Evolutionary conservation across 2,329 filamentous ascomycete species (phyloP).

Genomic region (Fusarium circinatum): DNA sequence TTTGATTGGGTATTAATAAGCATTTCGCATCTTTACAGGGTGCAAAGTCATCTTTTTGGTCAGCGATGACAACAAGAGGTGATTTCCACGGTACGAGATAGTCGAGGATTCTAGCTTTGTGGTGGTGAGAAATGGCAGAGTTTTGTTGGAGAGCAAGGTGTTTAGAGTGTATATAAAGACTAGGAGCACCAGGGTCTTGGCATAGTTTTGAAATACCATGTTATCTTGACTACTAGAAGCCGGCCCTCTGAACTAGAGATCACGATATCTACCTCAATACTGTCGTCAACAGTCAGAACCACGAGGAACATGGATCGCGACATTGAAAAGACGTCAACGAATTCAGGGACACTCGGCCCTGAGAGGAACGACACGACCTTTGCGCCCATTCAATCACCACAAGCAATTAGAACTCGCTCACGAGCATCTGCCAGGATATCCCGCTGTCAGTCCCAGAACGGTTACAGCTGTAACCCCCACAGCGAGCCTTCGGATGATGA

Average conservation of each 20-base stretch:
- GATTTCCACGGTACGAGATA: not conserved
- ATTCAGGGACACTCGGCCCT: conserved; percentile 4
- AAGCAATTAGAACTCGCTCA: conserved; percentile 10
- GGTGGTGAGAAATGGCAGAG: not conserved
- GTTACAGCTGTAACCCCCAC: conserved; percentile 52
- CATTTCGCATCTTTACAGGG: not conserved
- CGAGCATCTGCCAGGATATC: conserved; percentile 18
- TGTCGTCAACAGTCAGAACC: not conserved
- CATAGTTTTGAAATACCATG: not conserved
- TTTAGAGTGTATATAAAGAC: conserved; percentile 11
- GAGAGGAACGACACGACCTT: conserved; percentile 6
- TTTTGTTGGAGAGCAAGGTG: not conserved
- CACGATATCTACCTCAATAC: not conserved
- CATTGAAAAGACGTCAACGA: conserved; percentile 39
- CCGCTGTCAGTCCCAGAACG: conserved; percentile 55
- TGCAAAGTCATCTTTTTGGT: not conserved
- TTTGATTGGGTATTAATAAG: conserved; percentile 6
- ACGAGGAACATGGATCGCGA: conserved; percentile 37
- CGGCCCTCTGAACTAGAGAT: not conserved
- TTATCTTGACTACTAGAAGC: not conserved
- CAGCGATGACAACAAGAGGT: not conserved
- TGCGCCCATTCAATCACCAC: conserved; percentile 21
- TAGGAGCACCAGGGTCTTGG: not conserved
- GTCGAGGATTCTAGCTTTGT: not conserved
- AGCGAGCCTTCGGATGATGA: not conserved